A percentile compares a stretch with the other conserved stretches of the same genome.
phyloP scores from a whole-genome alignment of 179 eudicot species.

The Camellia oleifera region DNA sequence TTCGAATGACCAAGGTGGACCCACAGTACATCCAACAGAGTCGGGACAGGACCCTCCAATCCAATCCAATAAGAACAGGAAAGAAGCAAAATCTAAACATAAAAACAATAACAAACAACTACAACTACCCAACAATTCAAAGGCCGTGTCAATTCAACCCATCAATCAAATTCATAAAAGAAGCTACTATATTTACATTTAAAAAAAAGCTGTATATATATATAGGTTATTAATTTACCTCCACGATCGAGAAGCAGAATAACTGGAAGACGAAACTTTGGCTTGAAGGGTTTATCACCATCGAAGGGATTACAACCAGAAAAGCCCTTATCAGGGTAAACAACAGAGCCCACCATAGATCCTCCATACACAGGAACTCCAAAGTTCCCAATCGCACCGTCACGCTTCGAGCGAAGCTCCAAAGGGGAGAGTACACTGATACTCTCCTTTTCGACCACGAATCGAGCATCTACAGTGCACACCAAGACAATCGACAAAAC shows the following conservation, averaged over 20 bases:
- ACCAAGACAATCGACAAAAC: not conserved
- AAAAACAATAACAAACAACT: too few species aligned
- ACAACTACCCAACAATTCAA: too few species aligned
- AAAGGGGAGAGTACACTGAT: slow-evolving; percentile 46
- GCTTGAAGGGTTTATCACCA: slow-evolving; percentile 66
- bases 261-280: slow-evolving; percentile 38
- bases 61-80: too few species aligned
- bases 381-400: slow-evolving; percentile 69
- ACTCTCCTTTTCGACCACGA: slow-evolving; percentile 72
- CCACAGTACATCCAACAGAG: too few species aligned
- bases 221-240: slow-evolving; percentile 31
- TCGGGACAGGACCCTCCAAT: too few species aligned
- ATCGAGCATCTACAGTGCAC: slow-evolving; percentile 33
- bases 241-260: slow-evolving; percentile 81
- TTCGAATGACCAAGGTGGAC: too few species aligned
- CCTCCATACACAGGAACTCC: slow-evolving; percentile 85
- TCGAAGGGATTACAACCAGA: slow-evolving; percentile 52
- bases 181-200: not conserved
- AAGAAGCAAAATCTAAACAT: too few species aligned
- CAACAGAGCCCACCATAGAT: slow-evolving; percentile 55
- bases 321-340: slow-evolving; percentile 43
- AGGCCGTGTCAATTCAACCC: not conserved
- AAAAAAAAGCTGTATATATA: not conserved
- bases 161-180: not conserved
- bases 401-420: slow-evolving; percentile 36